Evolutionary conservation across 2,329 filamentous ascomycete species (phyloP).

Genomic region (Pestalotiopsis sp.): DNA sequence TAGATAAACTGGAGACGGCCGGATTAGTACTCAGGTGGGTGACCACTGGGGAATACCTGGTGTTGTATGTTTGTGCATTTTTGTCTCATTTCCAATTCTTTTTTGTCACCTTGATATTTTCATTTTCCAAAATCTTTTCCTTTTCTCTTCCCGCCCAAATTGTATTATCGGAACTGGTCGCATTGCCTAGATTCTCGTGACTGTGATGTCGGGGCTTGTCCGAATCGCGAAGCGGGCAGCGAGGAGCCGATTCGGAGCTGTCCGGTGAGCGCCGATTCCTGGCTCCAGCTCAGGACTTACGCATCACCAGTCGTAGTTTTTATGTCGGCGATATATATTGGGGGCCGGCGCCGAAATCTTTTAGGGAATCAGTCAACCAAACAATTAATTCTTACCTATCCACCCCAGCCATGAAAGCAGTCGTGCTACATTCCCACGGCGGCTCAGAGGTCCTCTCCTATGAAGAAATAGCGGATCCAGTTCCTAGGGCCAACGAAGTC

Average conservation of each 20-base stretch:
- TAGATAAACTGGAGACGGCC: neutral
- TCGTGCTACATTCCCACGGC: neutral
- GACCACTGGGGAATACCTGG: neutral
- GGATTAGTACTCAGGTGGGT: neutral
- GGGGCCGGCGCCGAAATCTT: too few relatives aligned
- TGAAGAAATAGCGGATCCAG: slow-evolving; percentile 3
- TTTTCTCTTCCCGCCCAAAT: too few relatives aligned
- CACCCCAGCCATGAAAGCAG: slow-evolving; percentile 2
- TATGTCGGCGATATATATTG: neutral
- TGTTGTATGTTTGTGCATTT: neutral
- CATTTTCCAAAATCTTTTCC: too few relatives aligned
- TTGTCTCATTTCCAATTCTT: neutral
- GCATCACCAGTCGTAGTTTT: neutral
- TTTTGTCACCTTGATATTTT: neutral
- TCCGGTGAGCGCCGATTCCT: neutral
- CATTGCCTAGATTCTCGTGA: too few relatives aligned
- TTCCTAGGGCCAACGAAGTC: neutral
- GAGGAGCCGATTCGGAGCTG: neutral
- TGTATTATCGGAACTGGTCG: too few relatives aligned
- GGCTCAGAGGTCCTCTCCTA: slow-evolving; percentile 1
- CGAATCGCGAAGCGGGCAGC: neutral
- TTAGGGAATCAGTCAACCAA: too few relatives aligned
- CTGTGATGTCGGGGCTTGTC: neutral
- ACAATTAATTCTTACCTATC: too few relatives aligned
- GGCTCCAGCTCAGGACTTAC: neutral